phyloP scores from a whole-genome alignment of 179 eudicot species.

The Silene coronaria region DNA sequence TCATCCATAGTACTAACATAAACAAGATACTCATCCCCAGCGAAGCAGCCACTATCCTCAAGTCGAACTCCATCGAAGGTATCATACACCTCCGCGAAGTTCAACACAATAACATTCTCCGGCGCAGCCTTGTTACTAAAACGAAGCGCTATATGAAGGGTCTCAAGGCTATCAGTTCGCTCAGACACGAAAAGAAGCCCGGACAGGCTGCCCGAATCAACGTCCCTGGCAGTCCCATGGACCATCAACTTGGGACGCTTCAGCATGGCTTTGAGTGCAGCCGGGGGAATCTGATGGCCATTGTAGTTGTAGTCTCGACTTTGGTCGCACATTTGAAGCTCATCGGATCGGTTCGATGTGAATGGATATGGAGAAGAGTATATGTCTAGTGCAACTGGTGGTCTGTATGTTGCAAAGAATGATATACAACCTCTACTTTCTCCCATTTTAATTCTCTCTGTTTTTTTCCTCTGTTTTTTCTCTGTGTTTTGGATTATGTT shows the following conservation, averaged over 20 bases:
- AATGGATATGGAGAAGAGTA: conserved; percentile 1
- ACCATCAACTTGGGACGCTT: background rate
- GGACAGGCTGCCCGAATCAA: background rate
- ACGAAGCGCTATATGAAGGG: conserved; percentile 5
- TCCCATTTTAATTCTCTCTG: background rate
- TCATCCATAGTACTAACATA: conserved; percentile 12
- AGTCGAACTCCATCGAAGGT: background rate
- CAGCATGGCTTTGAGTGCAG: conserved; percentile 10
- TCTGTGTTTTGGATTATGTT: background rate
- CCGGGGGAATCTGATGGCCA: background rate
- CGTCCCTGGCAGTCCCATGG: background rate
- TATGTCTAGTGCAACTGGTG: conserved; percentile 10
- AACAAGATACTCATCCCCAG: conserved; percentile 10
- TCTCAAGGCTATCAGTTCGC: conserved; percentile 6
- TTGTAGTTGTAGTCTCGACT: background rate
- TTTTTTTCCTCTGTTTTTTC: background rate
- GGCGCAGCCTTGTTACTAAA: background rate
- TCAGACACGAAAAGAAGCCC: conserved; percentile 17
- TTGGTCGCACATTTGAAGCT: background rate
- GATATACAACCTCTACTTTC: conserved; percentile 15
- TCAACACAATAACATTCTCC: conserved; percentile 1
- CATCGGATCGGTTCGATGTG: background rate
- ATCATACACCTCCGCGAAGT: conserved; percentile 3
- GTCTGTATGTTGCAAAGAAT: conserved; percentile 16
- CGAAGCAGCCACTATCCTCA: conserved; percentile 13